A percentile compares a stretch with the other conserved stretches of the same genome.
phyloP scores from a whole-genome alignment of 805 yeast species.

The Saccharomycopsis sp. region DNA sequence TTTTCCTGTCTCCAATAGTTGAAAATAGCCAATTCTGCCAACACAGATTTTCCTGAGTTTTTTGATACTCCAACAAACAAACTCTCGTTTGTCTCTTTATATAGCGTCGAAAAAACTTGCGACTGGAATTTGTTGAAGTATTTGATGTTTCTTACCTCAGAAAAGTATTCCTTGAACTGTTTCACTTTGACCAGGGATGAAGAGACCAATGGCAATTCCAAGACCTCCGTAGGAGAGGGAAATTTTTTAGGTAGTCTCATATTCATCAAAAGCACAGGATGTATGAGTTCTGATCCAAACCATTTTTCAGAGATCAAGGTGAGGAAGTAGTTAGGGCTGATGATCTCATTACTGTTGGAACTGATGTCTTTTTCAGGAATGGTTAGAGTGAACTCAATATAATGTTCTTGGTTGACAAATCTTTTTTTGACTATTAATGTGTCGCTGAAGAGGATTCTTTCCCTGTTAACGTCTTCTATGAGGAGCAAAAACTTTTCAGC shows the following conservation, averaged over 20 bases:
- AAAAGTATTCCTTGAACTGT: slow-evolving; percentile 41
- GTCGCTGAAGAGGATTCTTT: slow-evolving; percentile 56
- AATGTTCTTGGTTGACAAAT: slow-evolving; percentile 46
- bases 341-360: slow-evolving; percentile 22
- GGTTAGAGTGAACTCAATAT: slow-evolving; percentile 60
- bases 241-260: slow-evolving; percentile 56
- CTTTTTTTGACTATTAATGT: slow-evolving; percentile 43
- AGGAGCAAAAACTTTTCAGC: slow-evolving; percentile 61
- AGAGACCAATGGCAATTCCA: slow-evolving; percentile 46
- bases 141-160: slow-evolving; percentile 30
- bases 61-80: slow-evolving; percentile 65
- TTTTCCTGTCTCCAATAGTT: slow-evolving; percentile 60
- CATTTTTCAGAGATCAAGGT: slow-evolving; percentile 74
- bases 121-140: slow-evolving; percentile 69
- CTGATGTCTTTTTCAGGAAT: slow-evolving; percentile 35
- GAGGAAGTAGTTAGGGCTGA: slow-evolving; percentile 71
- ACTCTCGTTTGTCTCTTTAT: slow-evolving; percentile 45
- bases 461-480: slow-evolving; percentile 83
- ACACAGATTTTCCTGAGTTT: slow-evolving; percentile 66
- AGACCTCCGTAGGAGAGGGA: slow-evolving; percentile 52
- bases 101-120: slow-evolving; percentile 57
- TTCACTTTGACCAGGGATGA: slow-evolving; percentile 40
- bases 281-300: slow-evolving; percentile 65
- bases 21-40: slow-evolving; percentile 69
- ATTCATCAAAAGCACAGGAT: slow-evolving; percentile 50